These are phyloP conservation scores for Marasmius tenuissimus DNA, from an alignment of 1,284 basidiomycete species.

Conservation along the genomic window DNA sequence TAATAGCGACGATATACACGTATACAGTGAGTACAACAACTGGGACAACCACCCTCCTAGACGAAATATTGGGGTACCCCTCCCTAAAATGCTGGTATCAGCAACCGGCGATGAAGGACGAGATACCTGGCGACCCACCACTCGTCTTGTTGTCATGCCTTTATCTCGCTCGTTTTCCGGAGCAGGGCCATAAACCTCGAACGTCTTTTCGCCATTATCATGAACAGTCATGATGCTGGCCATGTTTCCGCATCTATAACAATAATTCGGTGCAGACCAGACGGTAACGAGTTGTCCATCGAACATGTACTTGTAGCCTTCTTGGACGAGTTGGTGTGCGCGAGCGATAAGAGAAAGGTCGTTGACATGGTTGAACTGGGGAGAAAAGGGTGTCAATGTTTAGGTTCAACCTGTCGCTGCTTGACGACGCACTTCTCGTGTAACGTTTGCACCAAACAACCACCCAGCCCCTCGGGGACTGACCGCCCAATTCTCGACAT, in stretches of 20 bases:
- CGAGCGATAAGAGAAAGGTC: conserved; percentile 82
- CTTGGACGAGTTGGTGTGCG: conserved; percentile 94
- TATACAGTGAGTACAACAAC: not conserved
- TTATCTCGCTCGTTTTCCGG: conserved; percentile 84
- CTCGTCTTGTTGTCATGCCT: conserved; percentile 60
- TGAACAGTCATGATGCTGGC: conserved; percentile 75
- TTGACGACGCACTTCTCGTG: conserved; percentile 64
- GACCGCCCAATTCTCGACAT: conserved; percentile 94
- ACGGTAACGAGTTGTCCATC: conserved; percentile 93
- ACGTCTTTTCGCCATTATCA: conserved; percentile 63
- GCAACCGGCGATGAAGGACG: not conserved
- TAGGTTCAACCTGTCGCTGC: not conserved
- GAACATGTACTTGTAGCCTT: conserved; percentile 99
- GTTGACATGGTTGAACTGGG: conserved; percentile 91
- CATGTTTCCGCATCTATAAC: conserved; percentile 80
- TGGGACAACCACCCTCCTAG: not conserved
- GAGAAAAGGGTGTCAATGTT: not conserved
- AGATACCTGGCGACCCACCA: conserved; percentile 44
- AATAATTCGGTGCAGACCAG: conserved; percentile 98
- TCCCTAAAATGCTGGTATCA: not conserved
- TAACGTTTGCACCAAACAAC: conserved; percentile 90
- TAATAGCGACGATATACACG: not conserved
- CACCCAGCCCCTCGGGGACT: conserved; percentile 94
- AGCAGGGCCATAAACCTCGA: conserved; percentile 83
- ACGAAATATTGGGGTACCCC: conserved; percentile 1